Evolutionary conservation across 805 yeast genomes (phyloP), one percentile per base, ranked within the genome.

Genomic region (Starmerella bombi): DNA sequence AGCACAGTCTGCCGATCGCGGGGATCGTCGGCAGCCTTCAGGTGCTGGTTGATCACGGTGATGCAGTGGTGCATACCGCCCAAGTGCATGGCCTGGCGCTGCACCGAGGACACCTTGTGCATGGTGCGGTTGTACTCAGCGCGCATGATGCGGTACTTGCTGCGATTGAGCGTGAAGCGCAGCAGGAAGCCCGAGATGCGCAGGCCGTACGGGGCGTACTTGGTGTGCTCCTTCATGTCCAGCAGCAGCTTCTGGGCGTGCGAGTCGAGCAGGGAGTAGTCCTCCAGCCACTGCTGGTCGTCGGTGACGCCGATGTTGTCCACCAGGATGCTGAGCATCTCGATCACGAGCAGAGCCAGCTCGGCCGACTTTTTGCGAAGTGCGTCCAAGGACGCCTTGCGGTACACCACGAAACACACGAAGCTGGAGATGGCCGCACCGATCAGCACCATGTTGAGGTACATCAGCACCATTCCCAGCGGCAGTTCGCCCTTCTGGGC

Each of bases 21-120:
- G 25, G 14, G 32, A 15, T 19, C 21, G 16, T 8, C 28, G 4
- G 6, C 18, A 19, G 17, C 15, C 33, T 1, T 6, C 17, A 33
- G 12, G 23, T 10, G 59, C 23, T 66, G 65, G 67, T 74, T 67
- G 53, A 77, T 80, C 65, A 78, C 77, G 44, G 75, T 80, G 9
- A 77, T 72, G 12, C 86, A 77, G 34, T 77, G 69, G 45, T 72
- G 63, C 48, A 82, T 61, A 1, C 88, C 88, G 38, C 79, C 78
- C 32, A 80, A 54, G 50, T 74, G 76, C 47, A 71, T 67, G 5
- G 69, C 59, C 46, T 81, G 53, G 9, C 69, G 62, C 30, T 69
- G 64, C 6, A 75, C 69, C 0, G 77, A 69, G 4, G 63, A 61
- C 1, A 43, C 41, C 12, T 41, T 21, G n/a, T 20, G 19, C 14